Evolutionary conservation across 2,329 filamentous ascomycete genomes (phyloP).

Genomic region (Diaporthe sp.): DNA sequence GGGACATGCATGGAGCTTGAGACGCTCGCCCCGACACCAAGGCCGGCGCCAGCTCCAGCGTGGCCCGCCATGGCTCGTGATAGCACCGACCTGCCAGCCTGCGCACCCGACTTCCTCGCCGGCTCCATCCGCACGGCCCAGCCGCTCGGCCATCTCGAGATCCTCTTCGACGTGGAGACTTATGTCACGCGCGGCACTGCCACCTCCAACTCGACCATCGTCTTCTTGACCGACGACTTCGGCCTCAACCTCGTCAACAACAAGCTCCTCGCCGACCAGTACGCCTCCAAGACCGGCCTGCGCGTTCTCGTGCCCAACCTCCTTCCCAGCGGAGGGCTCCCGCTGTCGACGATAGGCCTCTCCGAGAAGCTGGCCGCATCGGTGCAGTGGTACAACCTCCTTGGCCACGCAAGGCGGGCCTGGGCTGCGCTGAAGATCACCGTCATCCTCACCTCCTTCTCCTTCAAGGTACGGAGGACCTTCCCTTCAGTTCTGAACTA

Average conservation of each 20-base stretch:
- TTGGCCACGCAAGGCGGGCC: conserved; percentile 25
- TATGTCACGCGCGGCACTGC: conserved; percentile 36
- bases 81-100: neutral
- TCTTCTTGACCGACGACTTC: conserved; percentile 41
- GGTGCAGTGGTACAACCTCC: conserved; percentile 28
- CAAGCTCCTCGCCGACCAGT: conserved; percentile 42
- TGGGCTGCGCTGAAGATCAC: conserved; percentile 8
- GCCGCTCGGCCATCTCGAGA: conserved; percentile 35
- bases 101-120: conserved; percentile 33
- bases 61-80: conserved; percentile 7
- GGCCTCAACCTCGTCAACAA: conserved; percentile 41
- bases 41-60: conserved; percentile 1
- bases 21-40: conserved; percentile 5
- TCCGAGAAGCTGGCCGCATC: conserved; percentile 39
- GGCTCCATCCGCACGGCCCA: conserved; percentile 33
- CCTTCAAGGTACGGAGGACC: conserved; percentile 37
- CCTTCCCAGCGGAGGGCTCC: conserved; percentile 42
- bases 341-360: conserved; percentile 35
- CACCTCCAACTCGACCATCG: conserved; percentile 38
- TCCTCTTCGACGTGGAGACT: conserved; percentile 33
- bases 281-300: conserved; percentile 42
- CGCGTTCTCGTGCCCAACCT: conserved; percentile 45
- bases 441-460: conserved; percentile 26
- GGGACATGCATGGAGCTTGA: conserved; percentile 28
- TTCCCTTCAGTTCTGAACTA: conserved; percentile 48